Evolutionary conservation across 202 grass and related monocot genomes (phyloP).

Genomic region (Carex arenaria): DNA sequence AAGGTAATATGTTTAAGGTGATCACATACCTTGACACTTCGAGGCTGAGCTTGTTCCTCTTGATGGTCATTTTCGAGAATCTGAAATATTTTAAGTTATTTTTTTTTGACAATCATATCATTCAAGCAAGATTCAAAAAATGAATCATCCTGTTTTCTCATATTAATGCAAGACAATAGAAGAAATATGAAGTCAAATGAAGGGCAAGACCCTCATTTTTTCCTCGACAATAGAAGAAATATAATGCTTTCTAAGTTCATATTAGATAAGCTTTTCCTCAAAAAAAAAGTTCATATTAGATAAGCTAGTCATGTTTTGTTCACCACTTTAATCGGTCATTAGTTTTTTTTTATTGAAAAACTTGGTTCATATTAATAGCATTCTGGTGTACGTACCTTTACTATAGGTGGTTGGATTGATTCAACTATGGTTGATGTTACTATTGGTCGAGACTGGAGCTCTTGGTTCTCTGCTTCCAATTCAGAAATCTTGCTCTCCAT

Average conservation of each 20-base stretch:
- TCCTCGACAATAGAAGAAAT: too few relatives aligned
- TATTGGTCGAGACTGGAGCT: constrained; percentile 39
- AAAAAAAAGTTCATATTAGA: neutral
- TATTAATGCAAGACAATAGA: neutral
- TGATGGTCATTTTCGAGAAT: constrained; percentile 40
- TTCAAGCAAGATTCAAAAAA: neutral
- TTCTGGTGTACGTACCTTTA: constrained; percentile 47
- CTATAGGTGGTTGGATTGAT: constrained; percentile 20
- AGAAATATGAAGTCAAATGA: neutral
- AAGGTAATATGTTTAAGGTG: neutral
- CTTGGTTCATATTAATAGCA: neutral
- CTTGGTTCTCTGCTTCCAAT: constrained; percentile 63
- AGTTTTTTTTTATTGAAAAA: neutral
- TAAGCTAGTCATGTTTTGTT: neutral
- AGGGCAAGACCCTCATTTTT: too few relatives aligned
- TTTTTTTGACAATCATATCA: constrained; percentile 7
- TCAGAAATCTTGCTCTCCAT: constrained; percentile 69
- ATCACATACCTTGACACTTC: constrained; percentile 21
- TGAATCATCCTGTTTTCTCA: neutral
- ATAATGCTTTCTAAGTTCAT: neutral
- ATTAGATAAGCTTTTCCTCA: too few relatives aligned
- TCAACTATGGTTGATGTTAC: constrained; percentile 31
- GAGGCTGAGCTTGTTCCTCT: constrained; percentile 33
- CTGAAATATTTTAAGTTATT: constrained; percentile 33
- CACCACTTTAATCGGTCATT: neutral